Evolutionary conservation across 768 basidiomycete species (phyloP).

Genomic region (Boletus sensibilis): DNA sequence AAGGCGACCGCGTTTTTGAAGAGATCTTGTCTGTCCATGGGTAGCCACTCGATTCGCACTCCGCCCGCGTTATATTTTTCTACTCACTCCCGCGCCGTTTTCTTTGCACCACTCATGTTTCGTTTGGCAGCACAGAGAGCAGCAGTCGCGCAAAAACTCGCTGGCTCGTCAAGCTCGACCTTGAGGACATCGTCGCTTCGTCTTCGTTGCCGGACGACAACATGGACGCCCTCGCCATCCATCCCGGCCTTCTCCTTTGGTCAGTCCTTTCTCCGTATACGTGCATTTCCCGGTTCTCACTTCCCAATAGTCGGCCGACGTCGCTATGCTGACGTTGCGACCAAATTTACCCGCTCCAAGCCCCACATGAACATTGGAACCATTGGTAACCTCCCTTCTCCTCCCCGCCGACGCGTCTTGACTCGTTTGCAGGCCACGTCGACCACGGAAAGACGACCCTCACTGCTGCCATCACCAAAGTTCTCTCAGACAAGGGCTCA

Average conservation of each 20-base stretch:
- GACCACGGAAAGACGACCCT: slow-evolving; percentile 99
- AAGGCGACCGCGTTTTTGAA: slow-evolving; percentile 82
- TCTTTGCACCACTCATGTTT: slow-evolving; percentile 25
- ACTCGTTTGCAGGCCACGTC: slow-evolving; percentile 65
- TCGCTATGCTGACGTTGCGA: slow-evolving; percentile 68
- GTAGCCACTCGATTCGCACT: slow-evolving; percentile 22
- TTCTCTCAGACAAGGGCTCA: slow-evolving; percentile 72
- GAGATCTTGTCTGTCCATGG: slow-evolving; percentile 66
- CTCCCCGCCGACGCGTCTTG: slow-evolving; percentile 14
- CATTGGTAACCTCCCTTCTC: slow-evolving; percentile 52
- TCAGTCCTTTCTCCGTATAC: not conserved
- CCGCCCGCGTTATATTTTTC: slow-evolving; percentile 20
- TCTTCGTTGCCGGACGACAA: slow-evolving; percentile 16
- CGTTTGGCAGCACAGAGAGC: slow-evolving; percentile 29
- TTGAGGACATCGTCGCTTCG: not conserved
- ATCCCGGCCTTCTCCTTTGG: slow-evolving; percentile 10
- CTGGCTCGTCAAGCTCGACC: not conserved
- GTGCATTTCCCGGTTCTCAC: not conserved
- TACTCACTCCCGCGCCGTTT: not conserved
- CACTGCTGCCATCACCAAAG: slow-evolving; percentile 94
- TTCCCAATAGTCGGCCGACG: slow-evolving; percentile 33
- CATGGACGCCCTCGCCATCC: slow-evolving; percentile 8
- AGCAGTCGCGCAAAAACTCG: not conserved
- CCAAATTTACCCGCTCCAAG: slow-evolving; percentile 68
- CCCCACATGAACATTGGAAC: slow-evolving; percentile 97